These are phyloP conservation scores for Clarireedia sp. DNA, from an alignment of 2,329 filamentous ascomycete species.

Conservation along the genomic window DNA sequence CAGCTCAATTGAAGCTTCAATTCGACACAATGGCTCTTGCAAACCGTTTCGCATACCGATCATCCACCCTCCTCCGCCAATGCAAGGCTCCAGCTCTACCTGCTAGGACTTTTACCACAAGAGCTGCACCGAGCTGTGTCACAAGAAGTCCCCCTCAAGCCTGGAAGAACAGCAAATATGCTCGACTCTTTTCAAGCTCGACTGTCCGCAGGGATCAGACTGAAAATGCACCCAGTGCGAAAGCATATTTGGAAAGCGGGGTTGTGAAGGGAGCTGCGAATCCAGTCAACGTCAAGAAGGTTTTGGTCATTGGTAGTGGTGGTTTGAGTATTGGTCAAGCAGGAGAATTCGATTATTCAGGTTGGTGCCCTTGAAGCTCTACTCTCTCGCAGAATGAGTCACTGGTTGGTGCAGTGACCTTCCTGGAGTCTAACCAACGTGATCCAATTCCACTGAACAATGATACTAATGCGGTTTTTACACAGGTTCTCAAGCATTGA, in stretches of 20 bases:
- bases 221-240: slow-evolving; percentile 69
- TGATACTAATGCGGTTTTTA: slow-evolving; percentile 16
- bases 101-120: slow-evolving; percentile 25
- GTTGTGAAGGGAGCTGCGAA: slow-evolving; percentile 69
- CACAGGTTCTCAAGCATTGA: slow-evolving; percentile 86
- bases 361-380: slow-evolving; percentile 38
- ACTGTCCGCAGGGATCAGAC: slow-evolving; percentile 28
- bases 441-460: background rate
- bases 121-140: slow-evolving; percentile 21
- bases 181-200: slow-evolving; percentile 28
- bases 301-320: slow-evolving; percentile 90
- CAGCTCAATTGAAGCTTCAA: slow-evolving; percentile 19
- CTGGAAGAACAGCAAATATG: slow-evolving; percentile 21
- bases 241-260: slow-evolving; percentile 84
- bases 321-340: slow-evolving; percentile 95
- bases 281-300: slow-evolving; percentile 88
- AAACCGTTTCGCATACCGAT: slow-evolving; percentile 25
- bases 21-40: slow-evolving; percentile 28
- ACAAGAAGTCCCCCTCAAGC: slow-evolving; percentile 17
- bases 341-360: slow-evolving; percentile 97
- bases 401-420: slow-evolving; percentile 1
- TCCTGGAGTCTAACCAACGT: background rate
- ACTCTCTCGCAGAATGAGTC: slow-evolving; percentile 20
- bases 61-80: slow-evolving; percentile 28
- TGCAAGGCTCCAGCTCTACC: slow-evolving; percentile 19